Conservation (phyloP, 176 grass and related monocot species). For the Carex parvula region DNA sequence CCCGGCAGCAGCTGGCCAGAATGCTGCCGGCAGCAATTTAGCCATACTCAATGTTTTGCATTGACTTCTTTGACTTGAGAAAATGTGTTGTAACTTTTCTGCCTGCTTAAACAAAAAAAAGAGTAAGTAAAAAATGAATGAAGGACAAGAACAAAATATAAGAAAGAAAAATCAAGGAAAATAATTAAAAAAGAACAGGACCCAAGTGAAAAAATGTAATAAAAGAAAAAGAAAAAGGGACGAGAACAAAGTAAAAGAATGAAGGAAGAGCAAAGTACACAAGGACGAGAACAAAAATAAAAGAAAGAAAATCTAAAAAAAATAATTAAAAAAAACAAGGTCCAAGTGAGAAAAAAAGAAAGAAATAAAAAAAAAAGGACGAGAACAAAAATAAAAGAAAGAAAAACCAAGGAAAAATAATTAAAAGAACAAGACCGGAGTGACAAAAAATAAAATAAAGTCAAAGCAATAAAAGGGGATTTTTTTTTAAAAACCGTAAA, state of each 20-base stretch:
- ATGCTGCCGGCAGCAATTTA: too few relatives aligned
- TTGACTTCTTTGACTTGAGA: not conserved
- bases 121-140: not conserved
- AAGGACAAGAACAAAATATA: not conserved
- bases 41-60: slow-evolving; percentile 4
- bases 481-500: too few relatives aligned
- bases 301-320: not conserved
- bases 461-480: too few relatives aligned
- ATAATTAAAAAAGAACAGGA: not conserved
- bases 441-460: too few relatives aligned
- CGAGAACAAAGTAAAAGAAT: not conserved
- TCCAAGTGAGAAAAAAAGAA: too few relatives aligned
- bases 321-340: not conserved
- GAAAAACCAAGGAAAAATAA: not conserved
- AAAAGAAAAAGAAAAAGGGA: not conserved
- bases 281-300: not conserved
- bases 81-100: not conserved
- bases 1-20: too few relatives aligned
- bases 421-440: not conserved
- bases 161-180: not conserved
- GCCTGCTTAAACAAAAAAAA: not conserved
- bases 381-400: not conserved
- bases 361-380: not conserved
- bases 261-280: not conserved
- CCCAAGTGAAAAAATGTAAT: not conserved